Evolutionary conservation across 352 stramenopile species (phyloP).

Genomic region (Globisporangium paddicum): DNA sequence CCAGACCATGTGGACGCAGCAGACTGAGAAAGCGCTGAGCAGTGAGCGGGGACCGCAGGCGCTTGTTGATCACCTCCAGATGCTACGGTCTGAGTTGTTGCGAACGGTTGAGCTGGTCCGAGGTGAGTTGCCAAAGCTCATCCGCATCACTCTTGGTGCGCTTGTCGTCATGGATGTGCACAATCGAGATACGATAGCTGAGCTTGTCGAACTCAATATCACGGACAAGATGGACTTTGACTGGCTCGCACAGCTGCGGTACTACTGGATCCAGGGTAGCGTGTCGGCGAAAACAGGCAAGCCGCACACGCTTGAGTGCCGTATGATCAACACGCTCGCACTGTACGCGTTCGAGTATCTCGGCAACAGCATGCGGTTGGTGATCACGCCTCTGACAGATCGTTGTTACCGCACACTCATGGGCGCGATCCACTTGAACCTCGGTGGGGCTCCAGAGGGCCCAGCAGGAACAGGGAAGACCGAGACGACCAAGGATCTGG

Average conservation of each 20-base stretch:
- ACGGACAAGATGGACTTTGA: slow-evolving; percentile 88
- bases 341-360: slow-evolving; percentile 93
- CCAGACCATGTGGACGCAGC: slow-evolving; percentile 89
- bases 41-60: slow-evolving; percentile 28
- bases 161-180: slow-evolving; percentile 96
- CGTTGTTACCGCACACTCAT: slow-evolving; percentile 91
- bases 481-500: slow-evolving; percentile 91
- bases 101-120: slow-evolving; percentile 91
- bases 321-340: slow-evolving; percentile 92
- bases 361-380: slow-evolving; percentile 88
- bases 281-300: slow-evolving; percentile 86
- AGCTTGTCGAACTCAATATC: slow-evolving; percentile 82
- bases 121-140: slow-evolving; percentile 90
- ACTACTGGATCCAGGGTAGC: slow-evolving; percentile 87
- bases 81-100: slow-evolving; percentile 72
- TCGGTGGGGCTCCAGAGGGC: slow-evolving; percentile 86
- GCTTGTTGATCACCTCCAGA: slow-evolving; percentile 60
- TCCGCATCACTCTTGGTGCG: slow-evolving; percentile 88
- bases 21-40: slow-evolving; percentile 71
- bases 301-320: slow-evolving; percentile 79
- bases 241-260: slow-evolving; percentile 91
- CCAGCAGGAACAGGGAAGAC: slow-evolving; percentile 91
- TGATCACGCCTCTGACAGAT: slow-evolving; percentile 92
- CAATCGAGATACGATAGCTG: slow-evolving; percentile 91
- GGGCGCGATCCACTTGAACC: slow-evolving; percentile 88